Percentiles rank a stretch among this genome's conserved stretches.
Evolutionary conservation across 148 eudicot genomes (phyloP).

Genomic region (Nepenthes gracilis): DNA sequence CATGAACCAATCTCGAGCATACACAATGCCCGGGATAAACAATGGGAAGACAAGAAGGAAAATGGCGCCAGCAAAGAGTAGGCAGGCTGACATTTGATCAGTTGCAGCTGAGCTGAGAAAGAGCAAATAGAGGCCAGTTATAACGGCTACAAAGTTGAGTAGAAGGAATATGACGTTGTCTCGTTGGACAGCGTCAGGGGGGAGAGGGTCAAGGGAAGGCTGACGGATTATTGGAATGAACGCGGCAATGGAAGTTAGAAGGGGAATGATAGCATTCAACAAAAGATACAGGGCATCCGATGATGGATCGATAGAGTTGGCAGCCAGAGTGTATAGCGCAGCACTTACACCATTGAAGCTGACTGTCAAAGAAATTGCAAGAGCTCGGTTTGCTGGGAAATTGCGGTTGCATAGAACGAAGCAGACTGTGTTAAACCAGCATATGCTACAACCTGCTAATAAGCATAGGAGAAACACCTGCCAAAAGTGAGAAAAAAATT

Average conservation of each 20-base stretch:
- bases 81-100: slow-evolving; percentile 15
- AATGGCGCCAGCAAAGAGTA: slow-evolving; percentile 58
- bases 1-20: slow-evolving; percentile 60
- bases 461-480: slow-evolving; percentile 79
- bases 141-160: slow-evolving; percentile 44
- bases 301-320: slow-evolving; percentile 44
- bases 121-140: slow-evolving; percentile 75
- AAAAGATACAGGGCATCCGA: slow-evolving; percentile 51
- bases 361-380: slow-evolving; percentile 65
- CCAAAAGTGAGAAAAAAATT: not conserved
- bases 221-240: slow-evolving; percentile 60
- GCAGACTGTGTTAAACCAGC: slow-evolving; percentile 94
- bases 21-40: slow-evolving; percentile 51
- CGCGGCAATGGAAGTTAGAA: slow-evolving; percentile 37
- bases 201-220: slow-evolving; percentile 29
- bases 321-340: slow-evolving; percentile 67
- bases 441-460: slow-evolving; percentile 78
- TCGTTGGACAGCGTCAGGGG: slow-evolving; percentile 22
- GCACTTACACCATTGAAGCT: slow-evolving; percentile 86
- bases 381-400: slow-evolving; percentile 51
- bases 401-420: slow-evolving; percentile 68
- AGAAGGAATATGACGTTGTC: slow-evolving; percentile 56
- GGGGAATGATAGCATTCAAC: slow-evolving; percentile 58
- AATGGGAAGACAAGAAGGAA: slow-evolving; percentile 46
- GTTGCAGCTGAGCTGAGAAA: slow-evolving; percentile 30